Evolutionary conservation across 805 yeast genomes (phyloP).

Genomic region (Starmerella stigmatis): DNA sequence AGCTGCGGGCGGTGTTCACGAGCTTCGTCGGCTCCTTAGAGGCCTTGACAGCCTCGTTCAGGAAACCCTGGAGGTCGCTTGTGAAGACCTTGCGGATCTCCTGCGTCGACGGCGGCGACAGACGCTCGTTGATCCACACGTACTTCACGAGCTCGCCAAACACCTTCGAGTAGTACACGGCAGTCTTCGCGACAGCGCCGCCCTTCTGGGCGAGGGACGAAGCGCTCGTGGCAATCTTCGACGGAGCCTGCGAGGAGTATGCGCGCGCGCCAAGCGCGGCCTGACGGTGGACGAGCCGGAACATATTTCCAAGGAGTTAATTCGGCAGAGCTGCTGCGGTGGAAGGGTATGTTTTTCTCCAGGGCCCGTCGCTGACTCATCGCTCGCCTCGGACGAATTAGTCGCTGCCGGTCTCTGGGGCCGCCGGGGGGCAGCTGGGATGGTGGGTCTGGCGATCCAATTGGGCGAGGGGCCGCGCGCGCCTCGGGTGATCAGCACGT

Average conservation of each 20-base stretch:
- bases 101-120: conserved; percentile 76
- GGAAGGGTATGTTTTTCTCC: not conserved
- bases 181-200: conserved; percentile 37
- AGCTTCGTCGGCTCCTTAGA: conserved; percentile 48
- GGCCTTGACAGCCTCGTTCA: conserved; percentile 14
- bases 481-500: too few species aligned
- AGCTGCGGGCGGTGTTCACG: conserved; percentile 37
- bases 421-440: not conserved
- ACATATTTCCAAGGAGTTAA: conserved; percentile 15
- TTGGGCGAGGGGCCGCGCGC: conserved; percentile 8
- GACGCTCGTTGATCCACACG: conserved; percentile 83
- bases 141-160: conserved; percentile 55
- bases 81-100: conserved; percentile 71
- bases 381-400: not conserved
- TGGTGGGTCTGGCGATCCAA: not conserved
- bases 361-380: not conserved
- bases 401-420: not conserved
- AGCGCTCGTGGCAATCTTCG: conserved; percentile 21
- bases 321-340: conserved; percentile 1
- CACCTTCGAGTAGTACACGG: conserved; percentile 72
- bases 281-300: conserved; percentile 22
- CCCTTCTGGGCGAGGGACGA: conserved; percentile 34
- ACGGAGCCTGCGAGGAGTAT: conserved; percentile 19
- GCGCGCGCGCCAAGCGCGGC: conserved; percentile 29
- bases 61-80: conserved; percentile 33